phyloP scores from a whole-genome alignment of 2,329 filamentous ascomycete genomes.

The Ascomycota sp. region DNA sequence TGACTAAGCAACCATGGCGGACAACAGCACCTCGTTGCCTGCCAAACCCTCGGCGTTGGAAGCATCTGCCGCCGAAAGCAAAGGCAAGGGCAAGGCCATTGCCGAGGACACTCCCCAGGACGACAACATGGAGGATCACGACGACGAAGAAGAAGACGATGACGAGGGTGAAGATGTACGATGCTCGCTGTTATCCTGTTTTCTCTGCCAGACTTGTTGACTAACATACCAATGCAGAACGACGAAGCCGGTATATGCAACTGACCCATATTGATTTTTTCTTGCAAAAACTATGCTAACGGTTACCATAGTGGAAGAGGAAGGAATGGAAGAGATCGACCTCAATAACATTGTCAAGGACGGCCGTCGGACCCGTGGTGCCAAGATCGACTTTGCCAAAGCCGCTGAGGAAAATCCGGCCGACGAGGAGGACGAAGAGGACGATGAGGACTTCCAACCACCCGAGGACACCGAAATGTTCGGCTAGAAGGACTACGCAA shows the following conservation, averaged over 20 bases:
- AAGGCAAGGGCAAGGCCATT: conserved; percentile 74
- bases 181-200: background rate
- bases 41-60: conserved; percentile 18
- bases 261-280: background rate
- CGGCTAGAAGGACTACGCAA: conserved; percentile 7
- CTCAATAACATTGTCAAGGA: conserved; percentile 64
- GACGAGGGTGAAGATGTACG: conserved; percentile 20
- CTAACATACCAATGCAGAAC: conserved; percentile 9
- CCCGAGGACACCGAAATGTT: conserved; percentile 50
- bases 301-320: conserved; percentile 31
- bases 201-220: background rate
- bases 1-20: conserved; percentile 17
- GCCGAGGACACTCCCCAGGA: conserved; percentile 30
- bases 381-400: conserved; percentile 82
- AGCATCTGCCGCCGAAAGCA: conserved; percentile 31
- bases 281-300: conserved; percentile 7
- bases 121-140: conserved; percentile 52
- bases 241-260: conserved; percentile 11
- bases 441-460: conserved; percentile 51
- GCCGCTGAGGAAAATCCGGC: conserved; percentile 59
- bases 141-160: conserved; percentile 47
- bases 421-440: conserved; percentile 62
- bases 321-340: conserved; percentile 84
- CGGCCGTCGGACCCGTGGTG: conserved; percentile 73
- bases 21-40: conserved; percentile 27